These are phyloP conservation scores for Cadophora sp. DNA, from an alignment of 2,329 filamentous ascomycete species.

Conservation along the genomic window DNA sequence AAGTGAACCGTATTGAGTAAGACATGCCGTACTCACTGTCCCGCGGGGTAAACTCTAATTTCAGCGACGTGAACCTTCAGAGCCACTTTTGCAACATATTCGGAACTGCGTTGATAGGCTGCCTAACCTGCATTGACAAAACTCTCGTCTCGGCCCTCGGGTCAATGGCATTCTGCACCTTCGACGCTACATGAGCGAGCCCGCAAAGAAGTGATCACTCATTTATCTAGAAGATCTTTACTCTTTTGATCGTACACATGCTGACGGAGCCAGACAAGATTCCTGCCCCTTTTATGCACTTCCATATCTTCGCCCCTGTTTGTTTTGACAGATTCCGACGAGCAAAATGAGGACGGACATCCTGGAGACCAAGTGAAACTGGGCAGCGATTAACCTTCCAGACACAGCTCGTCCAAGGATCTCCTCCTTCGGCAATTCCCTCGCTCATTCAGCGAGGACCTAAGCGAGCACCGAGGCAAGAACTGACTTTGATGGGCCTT, in stretches of 20 bases:
- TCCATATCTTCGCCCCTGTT: neutral
- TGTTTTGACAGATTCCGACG: neutral
- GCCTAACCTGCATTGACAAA: neutral
- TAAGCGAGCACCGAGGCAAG: neutral
- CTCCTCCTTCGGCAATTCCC: neutral
- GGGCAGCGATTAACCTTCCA: neutral
- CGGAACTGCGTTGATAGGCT: neutral
- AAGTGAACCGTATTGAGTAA: too few relatives aligned
- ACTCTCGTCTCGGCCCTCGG: neutral
- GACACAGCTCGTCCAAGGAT: neutral
- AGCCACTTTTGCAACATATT: neutral
- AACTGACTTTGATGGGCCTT: neutral
- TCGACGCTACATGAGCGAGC: neutral
- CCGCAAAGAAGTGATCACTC: neutral
- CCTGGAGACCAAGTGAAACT: neutral
- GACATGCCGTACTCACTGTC: neutral
- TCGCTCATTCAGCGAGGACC: neutral
- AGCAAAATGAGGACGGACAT: neutral
- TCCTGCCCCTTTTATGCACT: neutral
- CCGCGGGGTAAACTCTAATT: neutral
- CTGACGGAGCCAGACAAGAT: neutral
- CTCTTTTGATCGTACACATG: neutral
- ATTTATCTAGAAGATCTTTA: neutral
- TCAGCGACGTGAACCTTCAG: neutral
- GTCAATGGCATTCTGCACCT: neutral